Evolutionary conservation across 176 grass and related monocot species (phyloP).

Genomic region (Avena eriantha): DNA sequence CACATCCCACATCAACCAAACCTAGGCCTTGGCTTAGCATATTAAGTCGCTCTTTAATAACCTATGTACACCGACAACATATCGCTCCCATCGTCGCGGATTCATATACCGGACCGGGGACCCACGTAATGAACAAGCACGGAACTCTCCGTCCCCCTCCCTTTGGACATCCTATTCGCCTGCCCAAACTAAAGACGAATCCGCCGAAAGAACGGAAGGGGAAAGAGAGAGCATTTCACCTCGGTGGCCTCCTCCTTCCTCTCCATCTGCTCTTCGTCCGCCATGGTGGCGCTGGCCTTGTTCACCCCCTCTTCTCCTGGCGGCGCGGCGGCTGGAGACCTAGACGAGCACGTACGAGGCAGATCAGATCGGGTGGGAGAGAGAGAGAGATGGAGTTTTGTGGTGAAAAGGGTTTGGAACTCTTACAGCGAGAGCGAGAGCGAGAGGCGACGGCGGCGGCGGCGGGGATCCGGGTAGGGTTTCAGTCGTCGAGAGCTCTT

Average conservation of each 20-base stretch:
- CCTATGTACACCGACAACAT: background rate
- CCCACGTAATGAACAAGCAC: background rate
- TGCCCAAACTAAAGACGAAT: background rate
- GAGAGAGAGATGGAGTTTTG: background rate
- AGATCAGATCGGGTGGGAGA: slow-evolving; percentile 3
- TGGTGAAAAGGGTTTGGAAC: background rate
- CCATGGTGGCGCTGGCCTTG: slow-evolving; percentile 47
- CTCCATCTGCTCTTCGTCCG: slow-evolving; percentile 58
- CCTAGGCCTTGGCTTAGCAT: background rate
- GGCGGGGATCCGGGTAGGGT: slow-evolving; percentile 35
- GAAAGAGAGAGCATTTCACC: slow-evolving; percentile 30
- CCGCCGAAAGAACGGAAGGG: background rate
- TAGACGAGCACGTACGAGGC: slow-evolving; percentile 11
- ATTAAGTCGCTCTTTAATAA: background rate
- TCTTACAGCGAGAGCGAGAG: slow-evolving; percentile 14
- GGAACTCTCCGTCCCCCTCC: background rate
- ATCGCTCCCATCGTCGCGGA: background rate
- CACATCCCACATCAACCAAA: background rate
- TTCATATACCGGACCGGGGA: slow-evolving; percentile 1
- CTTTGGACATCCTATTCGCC: background rate
- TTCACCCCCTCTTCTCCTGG: slow-evolving; percentile 14
- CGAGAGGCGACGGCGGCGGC: slow-evolving; percentile 37
- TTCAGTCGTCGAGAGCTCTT: slow-evolving; percentile 23
- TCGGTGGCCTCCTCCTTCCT: slow-evolving; percentile 60
- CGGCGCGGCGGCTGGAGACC: slow-evolving; percentile 35